Percentiles rank a stretch among this genome's conserved stretches.
Evolutionary conservation across 139 green algal species (phyloP).

Genomic region (Edaphochlamys debaryana): DNA sequence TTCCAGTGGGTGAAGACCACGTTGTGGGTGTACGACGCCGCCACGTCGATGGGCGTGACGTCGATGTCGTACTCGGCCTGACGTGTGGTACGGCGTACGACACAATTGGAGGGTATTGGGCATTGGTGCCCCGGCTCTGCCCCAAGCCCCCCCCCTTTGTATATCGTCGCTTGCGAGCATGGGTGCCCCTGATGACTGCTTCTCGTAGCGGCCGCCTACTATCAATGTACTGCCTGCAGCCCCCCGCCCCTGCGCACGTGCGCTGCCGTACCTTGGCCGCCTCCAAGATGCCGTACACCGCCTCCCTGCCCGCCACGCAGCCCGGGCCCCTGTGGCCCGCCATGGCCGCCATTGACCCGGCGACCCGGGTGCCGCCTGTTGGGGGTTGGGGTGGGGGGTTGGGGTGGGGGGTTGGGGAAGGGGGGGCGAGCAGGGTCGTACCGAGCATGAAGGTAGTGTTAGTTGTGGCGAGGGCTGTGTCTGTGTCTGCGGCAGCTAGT

Average conservation of each 20-base stretch:
- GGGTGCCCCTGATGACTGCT: too few relatives aligned
- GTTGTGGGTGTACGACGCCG: conserved; percentile 18
- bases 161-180: background rate
- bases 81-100: background rate
- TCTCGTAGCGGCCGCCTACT: too few relatives aligned
- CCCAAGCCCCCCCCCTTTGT: background rate
- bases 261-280: conserved; percentile 27
- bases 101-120: background rate
- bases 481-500: too few relatives aligned
- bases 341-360: conserved; percentile 16
- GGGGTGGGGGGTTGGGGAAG: too few relatives aligned
- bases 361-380: background rate
- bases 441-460: too few relatives aligned
- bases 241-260: too few relatives aligned
- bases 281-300: conserved; percentile 26
- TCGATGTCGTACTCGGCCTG: conserved; percentile 26
- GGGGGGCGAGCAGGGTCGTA: too few relatives aligned
- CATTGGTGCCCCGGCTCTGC: background rate
- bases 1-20: conserved; percentile 37
- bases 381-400: too few relatives aligned
- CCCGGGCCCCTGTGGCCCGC: conserved; percentile 28
- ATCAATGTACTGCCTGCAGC: too few relatives aligned
- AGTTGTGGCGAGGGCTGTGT: too few relatives aligned
- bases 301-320: conserved; percentile 23
- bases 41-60: conserved; percentile 4